Evolutionary conservation across 345 rosid genomes (phyloP).

Genomic region (Heritiera fomes): DNA sequence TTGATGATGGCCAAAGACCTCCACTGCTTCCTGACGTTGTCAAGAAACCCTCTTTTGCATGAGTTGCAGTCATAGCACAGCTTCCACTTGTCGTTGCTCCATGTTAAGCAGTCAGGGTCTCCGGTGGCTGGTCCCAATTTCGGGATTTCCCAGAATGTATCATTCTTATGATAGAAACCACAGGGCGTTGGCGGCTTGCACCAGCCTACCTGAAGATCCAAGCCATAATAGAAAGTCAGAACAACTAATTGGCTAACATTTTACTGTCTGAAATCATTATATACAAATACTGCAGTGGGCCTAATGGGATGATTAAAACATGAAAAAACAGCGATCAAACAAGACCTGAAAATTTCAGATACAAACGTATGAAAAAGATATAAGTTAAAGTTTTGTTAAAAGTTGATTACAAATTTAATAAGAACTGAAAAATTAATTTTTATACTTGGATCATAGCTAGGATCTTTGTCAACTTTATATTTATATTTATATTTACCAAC

Average conservation of each 20-base stretch:
- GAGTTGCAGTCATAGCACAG: slow-evolving; percentile 57
- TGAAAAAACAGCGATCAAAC: too few relatives aligned
- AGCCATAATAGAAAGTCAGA: background rate
- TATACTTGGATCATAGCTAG: too few relatives aligned
- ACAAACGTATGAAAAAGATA: too few relatives aligned
- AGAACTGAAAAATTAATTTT: too few relatives aligned
- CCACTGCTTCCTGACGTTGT: slow-evolving; percentile 36
- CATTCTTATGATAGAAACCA: slow-evolving; percentile 45
- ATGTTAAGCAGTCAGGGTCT: slow-evolving; percentile 43
- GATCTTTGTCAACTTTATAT: too few relatives aligned
- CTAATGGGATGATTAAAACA: too few relatives aligned
- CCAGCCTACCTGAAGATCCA: slow-evolving; percentile 50
- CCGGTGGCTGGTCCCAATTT: background rate
- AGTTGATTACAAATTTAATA: too few relatives aligned
- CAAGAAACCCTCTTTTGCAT: slow-evolving; percentile 56
- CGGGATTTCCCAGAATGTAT: slow-evolving; percentile 41
- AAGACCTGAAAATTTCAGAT: too few relatives aligned
- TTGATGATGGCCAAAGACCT: too few relatives aligned
- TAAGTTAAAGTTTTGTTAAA: too few relatives aligned
- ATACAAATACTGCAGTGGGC: too few relatives aligned
- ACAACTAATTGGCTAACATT: background rate
- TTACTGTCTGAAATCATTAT: background rate
- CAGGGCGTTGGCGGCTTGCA: slow-evolving; percentile 63
- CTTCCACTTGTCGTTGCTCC: slow-evolving; percentile 47
- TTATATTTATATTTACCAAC: too few relatives aligned